Percentiles rank a stretch among this genome's conserved stretches.
Evolutionary conservation across 2,329 filamentous ascomycete genomes (phyloP).

Genomic region (Ascochyta koolunga): DNA sequence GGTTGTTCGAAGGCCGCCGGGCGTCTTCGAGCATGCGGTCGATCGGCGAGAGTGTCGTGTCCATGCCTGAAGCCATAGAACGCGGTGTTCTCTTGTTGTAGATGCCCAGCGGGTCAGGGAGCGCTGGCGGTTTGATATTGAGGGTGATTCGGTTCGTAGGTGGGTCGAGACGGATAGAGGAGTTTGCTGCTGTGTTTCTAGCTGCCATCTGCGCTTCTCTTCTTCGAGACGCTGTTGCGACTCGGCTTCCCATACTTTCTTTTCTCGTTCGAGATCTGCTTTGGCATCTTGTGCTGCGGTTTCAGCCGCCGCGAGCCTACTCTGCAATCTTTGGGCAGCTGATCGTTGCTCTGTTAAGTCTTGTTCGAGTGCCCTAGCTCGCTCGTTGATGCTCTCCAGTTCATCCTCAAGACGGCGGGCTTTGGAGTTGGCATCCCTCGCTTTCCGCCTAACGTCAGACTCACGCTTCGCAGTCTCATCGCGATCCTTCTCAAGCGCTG

Average conservation of each 20-base stretch:
- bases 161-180: constrained; percentile 29
- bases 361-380: constrained; percentile 67
- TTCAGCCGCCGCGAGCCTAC: constrained; percentile 68
- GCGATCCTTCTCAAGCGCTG: constrained; percentile 83
- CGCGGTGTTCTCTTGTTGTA: constrained; percentile 40
- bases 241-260: constrained; percentile 63
- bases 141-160: constrained; percentile 47
- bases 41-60: constrained; percentile 42
- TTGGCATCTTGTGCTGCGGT: constrained; percentile 65
- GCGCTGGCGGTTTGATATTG: constrained; percentile 48
- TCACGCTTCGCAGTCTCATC: constrained; percentile 86
- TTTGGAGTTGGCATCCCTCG: constrained; percentile 78
- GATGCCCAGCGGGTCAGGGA: constrained; percentile 48
- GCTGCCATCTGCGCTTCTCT: constrained; percentile 65
- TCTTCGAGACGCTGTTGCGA: constrained; percentile 67
- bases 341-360: constrained; percentile 67
- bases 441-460: constrained; percentile 85
- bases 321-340: constrained; percentile 67
- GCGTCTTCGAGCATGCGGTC: constrained; percentile 47
- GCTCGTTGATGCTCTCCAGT: constrained; percentile 71
- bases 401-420: constrained; percentile 79
- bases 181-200: constrained; percentile 50
- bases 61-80: constrained; percentile 36
- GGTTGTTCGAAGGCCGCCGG: constrained; percentile 44
- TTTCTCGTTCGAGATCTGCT: constrained; percentile 64